Evolutionary conservation across 345 rosid species (phyloP), one percentile per base, ranked within the genome.

Genomic region (Stellera chamaejasme): DNA sequence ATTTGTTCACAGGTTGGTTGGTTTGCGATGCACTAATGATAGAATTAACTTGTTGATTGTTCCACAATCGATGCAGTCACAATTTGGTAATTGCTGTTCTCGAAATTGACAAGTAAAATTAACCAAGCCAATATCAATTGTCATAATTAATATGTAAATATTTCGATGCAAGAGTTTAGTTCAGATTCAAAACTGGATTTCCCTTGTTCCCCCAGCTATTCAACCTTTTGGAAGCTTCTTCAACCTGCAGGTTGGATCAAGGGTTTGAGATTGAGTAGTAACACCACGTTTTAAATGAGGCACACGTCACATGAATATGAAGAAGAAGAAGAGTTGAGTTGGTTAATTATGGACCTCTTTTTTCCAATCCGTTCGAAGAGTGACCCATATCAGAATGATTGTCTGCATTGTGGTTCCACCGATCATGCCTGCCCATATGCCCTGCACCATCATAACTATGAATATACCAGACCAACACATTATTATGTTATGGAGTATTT

Each of bases 391-490:
- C 48, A 87, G 65, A 43, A 87, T 83, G 27, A 76, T 14, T 27
- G 95, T 82, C 64, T 83, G 91, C 72, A 81, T 69, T 16, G 58
- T 0, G 0, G 88, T 81, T 48, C 95, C 95, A 27, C 77, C 74
- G 0, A 87, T 73, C 95, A 81, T 82, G 8, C 95, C 95, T 2
- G 71, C 48, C 88, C 91, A 87, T 66, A 83, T 76, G 13, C 95
- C 91, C 95, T 87, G 39, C 7, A 23, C 16, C 43, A n/a, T 5
- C 9, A 45, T 6, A 2, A 6, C 44, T 0, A n/a, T 13, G 4
- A 53, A 19, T 27, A 26, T 10, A 12, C 25, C 43, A 32, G 27
- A 52, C 2, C 23, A 55, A 28, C 2, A 45, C 15, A 5, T n/a
- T 6, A 12, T 2, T 43, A 14, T n/a, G 19, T n/a, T 41, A 25